phyloP scores from a whole-genome alignment of 305 asterid genomes.

The Solanum hybrid region DNA sequence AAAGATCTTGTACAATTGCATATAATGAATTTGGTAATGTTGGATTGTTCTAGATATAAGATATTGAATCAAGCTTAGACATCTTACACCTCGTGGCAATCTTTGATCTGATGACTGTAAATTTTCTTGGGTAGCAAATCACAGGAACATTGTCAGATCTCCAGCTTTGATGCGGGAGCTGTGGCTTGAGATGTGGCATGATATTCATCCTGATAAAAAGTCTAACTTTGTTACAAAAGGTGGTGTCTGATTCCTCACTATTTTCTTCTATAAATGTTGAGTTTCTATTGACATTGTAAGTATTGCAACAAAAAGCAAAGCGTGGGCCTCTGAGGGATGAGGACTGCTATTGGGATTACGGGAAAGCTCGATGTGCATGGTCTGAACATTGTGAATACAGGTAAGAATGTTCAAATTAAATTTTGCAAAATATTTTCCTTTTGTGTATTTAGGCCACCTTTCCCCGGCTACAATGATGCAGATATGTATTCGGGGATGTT shows the following conservation, averaged over 20 bases:
- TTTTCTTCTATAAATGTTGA: neutral
- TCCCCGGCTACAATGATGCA: conserved; percentile 19
- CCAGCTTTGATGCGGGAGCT: conserved; percentile 90
- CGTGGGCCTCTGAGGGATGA: conserved; percentile 98
- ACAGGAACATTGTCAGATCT: conserved; percentile 90
- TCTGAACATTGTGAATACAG: conserved; percentile 94
- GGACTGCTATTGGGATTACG: conserved; percentile 99
- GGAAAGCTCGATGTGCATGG: conserved; percentile 99
- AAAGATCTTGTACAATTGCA: neutral
- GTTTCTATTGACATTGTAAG: conserved; percentile 1
- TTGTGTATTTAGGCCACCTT: neutral
- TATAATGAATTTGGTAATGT: neutral
- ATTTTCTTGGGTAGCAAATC: conserved; percentile 61
- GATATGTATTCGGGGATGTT: conserved; percentile 90
- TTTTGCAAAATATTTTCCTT: neutral
- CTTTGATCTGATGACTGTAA: neutral
- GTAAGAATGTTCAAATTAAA: conserved; percentile 15
- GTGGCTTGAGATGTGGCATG: conserved; percentile 99
- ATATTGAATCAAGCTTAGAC: neutral
- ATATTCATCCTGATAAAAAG: conserved; percentile 79
- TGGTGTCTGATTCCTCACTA: conserved; percentile 13
- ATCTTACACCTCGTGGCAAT: neutral
- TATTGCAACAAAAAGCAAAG: conserved; percentile 35
- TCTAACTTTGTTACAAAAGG: conserved; percentile 89
- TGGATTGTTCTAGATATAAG: neutral